These are phyloP conservation scores for Phytophthora hybrid DNA, from an alignment of 352 stramenopile genomes.

Conservation along the genomic window DNA sequence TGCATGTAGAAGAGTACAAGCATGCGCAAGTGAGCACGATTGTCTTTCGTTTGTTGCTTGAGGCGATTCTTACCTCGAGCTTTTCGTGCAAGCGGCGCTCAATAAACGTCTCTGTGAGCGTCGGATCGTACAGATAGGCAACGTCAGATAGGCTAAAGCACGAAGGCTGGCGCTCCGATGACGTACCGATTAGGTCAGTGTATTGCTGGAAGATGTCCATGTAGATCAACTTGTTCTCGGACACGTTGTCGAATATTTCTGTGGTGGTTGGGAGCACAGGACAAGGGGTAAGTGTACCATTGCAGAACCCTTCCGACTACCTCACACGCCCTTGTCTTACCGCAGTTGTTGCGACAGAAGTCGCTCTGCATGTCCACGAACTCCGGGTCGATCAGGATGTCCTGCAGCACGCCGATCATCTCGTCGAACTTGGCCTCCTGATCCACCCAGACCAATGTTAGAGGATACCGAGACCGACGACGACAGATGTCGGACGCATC, in stretches of 20 bases:
- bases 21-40: background rate
- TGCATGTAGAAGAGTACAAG: slow-evolving; percentile 15
- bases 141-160: slow-evolving; percentile 2
- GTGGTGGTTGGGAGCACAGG: background rate
- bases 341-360: slow-evolving; percentile 83
- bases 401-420: slow-evolving; percentile 82
- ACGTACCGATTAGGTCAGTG: slow-evolving; percentile 76
- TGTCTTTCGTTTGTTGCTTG: background rate
- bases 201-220: slow-evolving; percentile 86
- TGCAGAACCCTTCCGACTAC: background rate
- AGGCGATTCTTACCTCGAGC: slow-evolving; percentile 53
- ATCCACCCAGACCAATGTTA: background rate
- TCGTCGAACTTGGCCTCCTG: slow-evolving; percentile 81
- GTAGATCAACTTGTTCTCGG: slow-evolving; percentile 88
- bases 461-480: background rate
- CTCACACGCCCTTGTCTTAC: slow-evolving; percentile 33
- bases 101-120: slow-evolving; percentile 66
- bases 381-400: slow-evolving; percentile 81
- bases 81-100: slow-evolving; percentile 69
- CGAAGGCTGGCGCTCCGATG: background rate
- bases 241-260: slow-evolving; percentile 88
- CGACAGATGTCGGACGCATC: background rate
- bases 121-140: slow-evolving; percentile 11
- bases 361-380: slow-evolving; percentile 84
- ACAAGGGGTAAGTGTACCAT: background rate